Conservation (phyloP, 768 basidiomycete genomes). For the Russula ochroleuca region DNA sequence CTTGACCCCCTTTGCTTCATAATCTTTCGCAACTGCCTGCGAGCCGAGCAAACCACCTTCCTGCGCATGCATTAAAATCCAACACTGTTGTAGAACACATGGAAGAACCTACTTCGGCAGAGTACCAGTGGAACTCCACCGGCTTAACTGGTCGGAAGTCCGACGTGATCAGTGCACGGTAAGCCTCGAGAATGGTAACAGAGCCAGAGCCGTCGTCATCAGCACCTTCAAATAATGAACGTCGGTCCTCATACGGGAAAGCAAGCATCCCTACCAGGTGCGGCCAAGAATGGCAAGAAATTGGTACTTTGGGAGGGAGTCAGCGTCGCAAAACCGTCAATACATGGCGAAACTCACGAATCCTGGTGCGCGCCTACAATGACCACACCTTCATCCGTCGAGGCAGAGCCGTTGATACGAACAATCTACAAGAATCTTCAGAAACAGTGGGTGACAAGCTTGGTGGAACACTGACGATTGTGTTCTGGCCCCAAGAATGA, state of each 20-base stretch:
- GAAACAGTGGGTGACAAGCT: not conserved
- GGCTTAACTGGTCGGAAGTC: slow-evolving; percentile 62
- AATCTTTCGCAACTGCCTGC: slow-evolving; percentile 80
- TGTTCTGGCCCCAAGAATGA: slow-evolving; percentile 84
- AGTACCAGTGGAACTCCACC: slow-evolving; percentile 83
- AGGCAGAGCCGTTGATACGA: slow-evolving; percentile 68
- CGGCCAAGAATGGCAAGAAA: slow-evolving; percentile 70
- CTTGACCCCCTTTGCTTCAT: slow-evolving; percentile 56
- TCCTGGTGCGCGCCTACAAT: slow-evolving; percentile 82
- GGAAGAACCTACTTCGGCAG: slow-evolving; percentile 56
- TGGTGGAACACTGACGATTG: slow-evolving; percentile 48
- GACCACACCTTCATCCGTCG: slow-evolving; percentile 55
- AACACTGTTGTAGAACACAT: not conserved
- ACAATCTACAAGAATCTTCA: slow-evolving; percentile 49
- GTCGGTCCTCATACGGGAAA: slow-evolving; percentile 11
- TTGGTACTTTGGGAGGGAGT: slow-evolving; percentile 49
- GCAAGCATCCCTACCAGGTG: slow-evolving; percentile 50
- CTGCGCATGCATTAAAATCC: slow-evolving; percentile 35
- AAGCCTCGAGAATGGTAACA: slow-evolving; percentile 77
- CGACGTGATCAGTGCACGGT: slow-evolving; percentile 62
- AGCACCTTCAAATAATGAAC: slow-evolving; percentile 48
- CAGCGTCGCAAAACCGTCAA: slow-evolving; percentile 6
- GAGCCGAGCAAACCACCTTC: slow-evolving; percentile 85
- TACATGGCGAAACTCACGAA: slow-evolving; percentile 43
- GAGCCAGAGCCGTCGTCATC: slow-evolving; percentile 60